Percentiles rank a stretch among this genome's conserved stretches.
phyloP scores from a whole-genome alignment of 176 grass and related monocot genomes.

The Carex littledalei region DNA sequence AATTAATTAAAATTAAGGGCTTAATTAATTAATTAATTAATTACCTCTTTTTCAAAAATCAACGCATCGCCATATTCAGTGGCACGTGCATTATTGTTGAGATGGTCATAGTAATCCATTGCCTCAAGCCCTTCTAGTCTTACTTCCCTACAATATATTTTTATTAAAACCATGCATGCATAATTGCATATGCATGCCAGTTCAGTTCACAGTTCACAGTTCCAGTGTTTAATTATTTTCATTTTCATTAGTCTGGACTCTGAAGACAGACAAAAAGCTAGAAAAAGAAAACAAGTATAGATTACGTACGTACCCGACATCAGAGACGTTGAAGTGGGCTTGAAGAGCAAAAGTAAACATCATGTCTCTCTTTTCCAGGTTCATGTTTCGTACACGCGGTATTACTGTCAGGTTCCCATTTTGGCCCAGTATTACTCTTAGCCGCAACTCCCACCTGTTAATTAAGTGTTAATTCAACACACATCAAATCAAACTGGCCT shows the following conservation, averaged over 20 bases:
- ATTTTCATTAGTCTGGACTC: not conserved
- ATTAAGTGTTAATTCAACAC: constrained; percentile 8
- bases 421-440: constrained; percentile 21
- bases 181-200: too few species aligned
- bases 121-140: constrained; percentile 85
- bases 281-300: not conserved
- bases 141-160: constrained; percentile 45
- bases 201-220: too few species aligned
- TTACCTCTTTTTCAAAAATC: constrained; percentile 80
- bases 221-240: too few species aligned
- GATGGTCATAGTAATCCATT: constrained; percentile 76
- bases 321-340: constrained; percentile 13
- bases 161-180: not conserved
- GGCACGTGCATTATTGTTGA: constrained; percentile 48
- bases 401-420: constrained; percentile 18
- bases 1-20: too few species aligned
- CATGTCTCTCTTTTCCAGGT: constrained; percentile 14
- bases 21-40: too few species aligned
- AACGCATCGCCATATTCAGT: constrained; percentile 86
- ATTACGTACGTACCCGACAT: not conserved
- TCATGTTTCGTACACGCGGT: constrained; percentile 30
- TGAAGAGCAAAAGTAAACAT: constrained; percentile 24
- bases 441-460: constrained; percentile 18
- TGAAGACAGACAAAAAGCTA: too few species aligned
- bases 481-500: not conserved